Base-by-base conservation (phyloP, 345 rosid species). In the Alliaria petiolata region DNA sequence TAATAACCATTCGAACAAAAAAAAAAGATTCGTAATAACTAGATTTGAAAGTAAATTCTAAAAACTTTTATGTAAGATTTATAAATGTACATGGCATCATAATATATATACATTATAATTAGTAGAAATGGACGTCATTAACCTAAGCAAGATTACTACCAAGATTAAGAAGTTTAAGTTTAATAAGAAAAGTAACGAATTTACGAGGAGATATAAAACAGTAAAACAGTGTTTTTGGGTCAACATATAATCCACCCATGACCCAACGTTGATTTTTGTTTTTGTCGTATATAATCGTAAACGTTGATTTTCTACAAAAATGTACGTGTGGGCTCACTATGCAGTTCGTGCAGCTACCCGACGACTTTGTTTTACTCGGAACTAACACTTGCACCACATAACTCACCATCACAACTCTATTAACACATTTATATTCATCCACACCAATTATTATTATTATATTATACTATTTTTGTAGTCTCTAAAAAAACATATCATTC, bases 281-380 rank as follows among this genome's bases (percentile, higher is more conserved):
- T 59, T 65, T 65, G 77, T 65, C 71, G 60, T 65, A 45, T 57
- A 19, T 44, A 46, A 55, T 44, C 39, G 42, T 30, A 50, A 51
- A 56, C 59, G 71, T 47, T 73, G 71, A 73, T 65, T 73, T 56
- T 57, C 35, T 19, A 26, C 36, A 52, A 22, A 9, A 16, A 10
- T 56, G 43, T 31, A 65, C 65, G 71, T 73, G 71, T 73, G 71
- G 77, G 71, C 65, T 65, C 65, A 13, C 26, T 65, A 45, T 72
- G 35, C 50, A 33, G 28, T 40, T 19, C 50, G 54, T 72, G 50
- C 47, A 56, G 64, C 76, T 25, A 62, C 19, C 14, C 38, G 56
- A 72, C 36, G 77, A 72, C 77, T 28, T 46, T 57, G 1, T 47
- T 64, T 73, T 63, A 46, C 77, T 72, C 26, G 26, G 42, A 56